A percentile compares a stretch with the other conserved stretches of the same genome.
phyloP scores from a whole-genome alignment of 129 eudicot species.

The Glebionis coronaria region DNA sequence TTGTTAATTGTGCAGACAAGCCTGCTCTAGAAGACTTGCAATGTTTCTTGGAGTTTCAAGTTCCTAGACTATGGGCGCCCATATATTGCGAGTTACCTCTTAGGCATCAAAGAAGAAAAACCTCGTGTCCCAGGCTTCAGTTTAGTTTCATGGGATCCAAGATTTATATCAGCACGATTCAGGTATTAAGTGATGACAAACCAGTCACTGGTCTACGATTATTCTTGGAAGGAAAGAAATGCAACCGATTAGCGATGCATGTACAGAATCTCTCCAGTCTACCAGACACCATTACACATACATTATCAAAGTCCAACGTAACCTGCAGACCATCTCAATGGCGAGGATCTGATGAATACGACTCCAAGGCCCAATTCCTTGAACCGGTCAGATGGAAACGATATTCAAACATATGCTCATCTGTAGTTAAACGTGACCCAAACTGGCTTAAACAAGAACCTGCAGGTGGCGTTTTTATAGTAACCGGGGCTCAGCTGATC shows the following conservation, averaged over 20 bases:
- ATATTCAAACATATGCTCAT: too few relatives aligned
- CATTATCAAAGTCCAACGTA: too few relatives aligned
- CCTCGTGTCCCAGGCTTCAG: too few relatives aligned
- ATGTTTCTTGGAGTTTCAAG: too few relatives aligned
- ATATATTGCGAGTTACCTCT: slow-evolving; percentile 76
- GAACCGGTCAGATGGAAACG: slow-evolving; percentile 83
- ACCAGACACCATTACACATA: slow-evolving; percentile 64
- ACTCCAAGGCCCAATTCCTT: slow-evolving; percentile 48
- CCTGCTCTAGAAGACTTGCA: too few relatives aligned
- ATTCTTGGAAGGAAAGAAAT: too few relatives aligned
- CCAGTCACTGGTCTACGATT: slow-evolving; percentile 84
- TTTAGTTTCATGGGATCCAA: slow-evolving; percentile 68
- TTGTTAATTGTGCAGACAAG: too few relatives aligned
- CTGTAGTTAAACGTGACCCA: slow-evolving; percentile 74
- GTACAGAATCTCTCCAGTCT: slow-evolving; percentile 77
- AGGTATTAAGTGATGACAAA: slow-evolving; percentile 31
- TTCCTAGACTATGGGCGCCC: slow-evolving; percentile 88
- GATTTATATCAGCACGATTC: slow-evolving; percentile 55
- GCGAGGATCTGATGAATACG: too few relatives aligned
- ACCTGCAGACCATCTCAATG: too few relatives aligned
- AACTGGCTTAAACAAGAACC: slow-evolving; percentile 39
- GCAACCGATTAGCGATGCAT: slow-evolving; percentile 77
- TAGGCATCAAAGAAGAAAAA: too few relatives aligned
- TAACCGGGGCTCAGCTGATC: slow-evolving; percentile 86
- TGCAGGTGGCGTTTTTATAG: slow-evolving; percentile 58